Base-by-base conservation (phyloP, 2,329 filamentous ascomycete species). In the Aspergillus fumigatiaffinis region DNA sequence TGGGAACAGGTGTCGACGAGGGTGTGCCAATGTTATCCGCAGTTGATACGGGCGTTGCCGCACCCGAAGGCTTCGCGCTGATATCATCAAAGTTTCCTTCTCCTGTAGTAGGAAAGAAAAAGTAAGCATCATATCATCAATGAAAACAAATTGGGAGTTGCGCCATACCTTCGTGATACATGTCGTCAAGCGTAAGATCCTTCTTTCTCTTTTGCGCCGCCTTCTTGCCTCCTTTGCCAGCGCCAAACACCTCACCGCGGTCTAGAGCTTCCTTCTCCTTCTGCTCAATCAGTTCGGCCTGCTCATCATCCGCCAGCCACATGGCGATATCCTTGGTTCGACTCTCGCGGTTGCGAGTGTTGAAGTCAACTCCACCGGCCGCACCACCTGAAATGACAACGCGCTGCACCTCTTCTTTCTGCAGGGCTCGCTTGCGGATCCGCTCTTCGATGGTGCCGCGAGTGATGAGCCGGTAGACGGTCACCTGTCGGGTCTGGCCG, bases 361-460 rank as follows among this genome's bases (percentile, higher is more conserved):
- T 97, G 82, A 99, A 97, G 80, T 97, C 94, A 60, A 97, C 93
- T 60, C 90, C 90, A 55, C 89, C 89, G 63, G 84, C 84, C 44
- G 86, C 84, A 57, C 92, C 92, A 66, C 93, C 94, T 51, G 90
- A 90, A 69, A 97, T 97, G 72, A 97, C 93, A 26, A 97, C 93
- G 54, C 94, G 91, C 75, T 97, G 93, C 63, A 99, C 94, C 74
- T 99, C 94, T 78, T 99, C 94, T 79, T 99, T 99, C 74, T 99
- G 94, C 76, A 97, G 79, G 2, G 94, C 94, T 60, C 94, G 89
- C 82, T 97, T 97, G 62, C 94, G 89, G 68, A 99, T 99, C 54
- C 94, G 91, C 77, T 99, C 94, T 77, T 97, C 94, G 69, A 99
- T 97, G 0, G 94, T 97, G 62, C 92, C 91, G 48, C 91, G 88